Base-by-base conservation (phyloP, 164 flowering plant genomes). In the Liquidambar formosana region DNA sequence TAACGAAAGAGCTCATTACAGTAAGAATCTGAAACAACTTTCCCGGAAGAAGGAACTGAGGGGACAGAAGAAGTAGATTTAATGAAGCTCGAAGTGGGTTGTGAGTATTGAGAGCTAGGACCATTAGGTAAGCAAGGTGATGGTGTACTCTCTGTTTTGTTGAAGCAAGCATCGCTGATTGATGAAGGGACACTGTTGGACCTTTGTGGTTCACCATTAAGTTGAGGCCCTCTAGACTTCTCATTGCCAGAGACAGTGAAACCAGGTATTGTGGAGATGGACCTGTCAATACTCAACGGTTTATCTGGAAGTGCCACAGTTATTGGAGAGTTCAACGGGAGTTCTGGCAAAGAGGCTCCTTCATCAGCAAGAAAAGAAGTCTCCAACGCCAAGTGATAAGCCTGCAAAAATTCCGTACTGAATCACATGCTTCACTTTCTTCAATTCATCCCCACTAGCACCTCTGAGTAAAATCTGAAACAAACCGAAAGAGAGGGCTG, bases 331-430 rank as follows among this genome's bases (percentile, higher is more conserved):
- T 85, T 81, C 71, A 92, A 73, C 2, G 96, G 93, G 47, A 93
- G 82, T 73, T 92, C 97, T 38, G 98, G 97, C 59, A 95, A 83
- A 54, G 94, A 83, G 60, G 97, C 99, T 61, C 98, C 97, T 84
- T 96, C 98, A 81, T 96, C 98, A 61, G 98, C 99, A 76, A 93
- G 97, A 81, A 96, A 96, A 73, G 90, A 96, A 64, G 98, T 96
- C 84, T 96, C 99, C 76, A 92, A 44, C 72, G 95, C 98, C 86
- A 96, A 85, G 75, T 96, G 99, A 80, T 96, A 93, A 25, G 99
- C 99, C 99, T 9, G 98, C 99, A 81, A 96, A 96, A 61, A 96
- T 67, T 60, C 97, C 95, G 83, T 96, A 96, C 71, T 93, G 97
- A 61, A 92, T 77, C 44, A 96, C 97, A 79, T 89, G 95, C 82